phyloP scores from a whole-genome alignment of 768 basidiomycete genomes.

The Leccinum uliginosum region DNA sequence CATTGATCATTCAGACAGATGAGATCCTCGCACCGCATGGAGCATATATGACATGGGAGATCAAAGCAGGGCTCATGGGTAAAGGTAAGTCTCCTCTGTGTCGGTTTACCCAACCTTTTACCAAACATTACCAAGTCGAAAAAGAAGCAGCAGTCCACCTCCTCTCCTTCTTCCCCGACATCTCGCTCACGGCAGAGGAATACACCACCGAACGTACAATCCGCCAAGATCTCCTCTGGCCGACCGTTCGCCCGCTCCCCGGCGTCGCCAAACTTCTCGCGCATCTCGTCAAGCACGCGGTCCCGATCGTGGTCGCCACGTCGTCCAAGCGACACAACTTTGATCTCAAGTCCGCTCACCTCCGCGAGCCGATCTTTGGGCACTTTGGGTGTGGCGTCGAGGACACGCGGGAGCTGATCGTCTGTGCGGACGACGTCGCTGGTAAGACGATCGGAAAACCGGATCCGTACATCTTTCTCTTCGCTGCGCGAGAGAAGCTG shows the following conservation, averaged over 20 bases:
- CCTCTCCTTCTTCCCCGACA: constrained; percentile 72
- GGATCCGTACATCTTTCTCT: constrained; percentile 74
- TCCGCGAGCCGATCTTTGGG: constrained; percentile 51
- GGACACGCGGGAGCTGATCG: constrained; percentile 42
- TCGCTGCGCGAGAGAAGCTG: constrained; percentile 60
- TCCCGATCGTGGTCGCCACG: constrained; percentile 82
- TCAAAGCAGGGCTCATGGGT: constrained; percentile 87
- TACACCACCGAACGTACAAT: constrained; percentile 55
- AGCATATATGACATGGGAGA: constrained; percentile 81
- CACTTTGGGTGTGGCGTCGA: constrained; percentile 21
- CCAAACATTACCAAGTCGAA: constrained; percentile 48
- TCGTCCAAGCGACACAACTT: constrained; percentile 66
- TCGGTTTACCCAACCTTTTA: neutral
- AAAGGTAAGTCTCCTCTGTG: constrained; percentile 47
- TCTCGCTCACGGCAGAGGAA: constrained; percentile 56
- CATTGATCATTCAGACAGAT: constrained; percentile 39
- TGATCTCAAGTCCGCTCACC: constrained; percentile 61
- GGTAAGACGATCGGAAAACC: constrained; percentile 68
- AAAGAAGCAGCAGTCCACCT: constrained; percentile 59
- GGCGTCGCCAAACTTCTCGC: constrained; percentile 65
- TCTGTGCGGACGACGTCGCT: constrained; percentile 70
- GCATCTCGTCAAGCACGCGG: constrained; percentile 60
- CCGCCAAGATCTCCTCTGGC: constrained; percentile 65
- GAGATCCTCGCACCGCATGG: constrained; percentile 68
- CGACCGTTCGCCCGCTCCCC: constrained; percentile 66